A percentile compares a stretch with the other conserved stretches of the same genome.
Evolutionary conservation across 2,329 filamentous ascomycete genomes (phyloP).

Genomic region (Drechmeria coniospora): DNA sequence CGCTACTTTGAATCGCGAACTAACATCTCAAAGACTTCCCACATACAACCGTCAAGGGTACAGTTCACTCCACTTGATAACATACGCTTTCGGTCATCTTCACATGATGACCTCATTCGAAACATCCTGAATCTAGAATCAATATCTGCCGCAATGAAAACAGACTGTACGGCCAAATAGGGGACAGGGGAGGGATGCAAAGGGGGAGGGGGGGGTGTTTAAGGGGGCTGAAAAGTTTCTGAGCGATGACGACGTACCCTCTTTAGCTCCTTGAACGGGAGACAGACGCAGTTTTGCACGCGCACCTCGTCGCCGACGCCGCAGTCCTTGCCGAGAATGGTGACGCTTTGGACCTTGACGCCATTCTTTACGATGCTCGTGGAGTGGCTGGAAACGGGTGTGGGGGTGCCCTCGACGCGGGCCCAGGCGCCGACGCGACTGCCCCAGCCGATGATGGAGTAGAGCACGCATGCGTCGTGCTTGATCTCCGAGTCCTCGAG

Average conservation of each 20-base stretch:
- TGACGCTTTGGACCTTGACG: conserved; percentile 96
- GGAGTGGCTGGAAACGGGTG: conserved; percentile 70
- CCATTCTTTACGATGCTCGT: conserved; percentile 96
- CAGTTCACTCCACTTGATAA: too few species aligned
- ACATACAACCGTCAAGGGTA: too few species aligned
- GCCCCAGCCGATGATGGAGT: conserved; percentile 94
- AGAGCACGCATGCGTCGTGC: conserved; percentile 89
- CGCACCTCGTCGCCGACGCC: conserved; percentile 83
- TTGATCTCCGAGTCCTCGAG: conserved; percentile 91
- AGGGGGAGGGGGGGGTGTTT: too few species aligned
- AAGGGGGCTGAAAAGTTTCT: too few species aligned
- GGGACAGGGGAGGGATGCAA: too few species aligned
- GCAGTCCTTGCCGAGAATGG: conserved; percentile 93
- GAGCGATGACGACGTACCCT: conserved; percentile 55
- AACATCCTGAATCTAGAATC: conserved; percentile 48
- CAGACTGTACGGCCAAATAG: too few species aligned
- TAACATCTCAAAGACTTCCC: too few species aligned
- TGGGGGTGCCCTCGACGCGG: conserved; percentile 88
- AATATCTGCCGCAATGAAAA: conserved; percentile 11
- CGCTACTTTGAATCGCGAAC: too few species aligned
- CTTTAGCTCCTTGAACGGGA: conserved; percentile 97
- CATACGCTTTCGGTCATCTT: too few species aligned
- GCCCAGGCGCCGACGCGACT: conserved; percentile 96
- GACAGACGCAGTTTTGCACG: conserved; percentile 93
- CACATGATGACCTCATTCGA: conserved; percentile 87